Percentiles rank a stretch among this genome's conserved stretches.
phyloP scores from a whole-genome alignment of 2,329 filamentous ascomycete genomes.

The Ophiocordyceps camponoti-saundersi region DNA sequence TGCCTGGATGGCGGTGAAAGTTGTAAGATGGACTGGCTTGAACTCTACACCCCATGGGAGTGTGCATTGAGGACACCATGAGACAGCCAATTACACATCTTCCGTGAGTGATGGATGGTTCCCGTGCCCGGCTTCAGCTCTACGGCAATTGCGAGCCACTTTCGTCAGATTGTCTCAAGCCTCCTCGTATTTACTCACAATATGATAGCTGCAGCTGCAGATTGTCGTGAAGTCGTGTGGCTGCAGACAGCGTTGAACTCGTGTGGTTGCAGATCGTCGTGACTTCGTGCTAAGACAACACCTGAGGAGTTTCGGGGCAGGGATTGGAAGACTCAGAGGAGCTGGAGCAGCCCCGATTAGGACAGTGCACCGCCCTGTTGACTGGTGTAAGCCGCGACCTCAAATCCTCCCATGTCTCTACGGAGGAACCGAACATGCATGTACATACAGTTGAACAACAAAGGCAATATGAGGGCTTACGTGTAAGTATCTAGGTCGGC shows the following conservation, averaged over 20 bases:
- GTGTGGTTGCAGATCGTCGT: too few relatives aligned
- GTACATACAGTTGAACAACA: background rate
- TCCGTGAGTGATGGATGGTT: background rate
- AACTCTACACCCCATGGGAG: background rate
- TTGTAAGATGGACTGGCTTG: background rate
- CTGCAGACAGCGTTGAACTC: too few relatives aligned
- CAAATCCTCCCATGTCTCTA: too few relatives aligned
- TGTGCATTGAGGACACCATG: background rate
- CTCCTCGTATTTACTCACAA: background rate
- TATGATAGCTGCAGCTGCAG: background rate
- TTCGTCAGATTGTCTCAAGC: background rate
- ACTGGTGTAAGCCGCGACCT: too few relatives aligned
- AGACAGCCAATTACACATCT: background rate
- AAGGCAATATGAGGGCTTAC: background rate
- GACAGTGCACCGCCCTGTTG: too few relatives aligned
- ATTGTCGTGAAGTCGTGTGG: too few relatives aligned
- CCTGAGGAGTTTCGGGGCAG: background rate
- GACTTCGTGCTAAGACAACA: background rate
- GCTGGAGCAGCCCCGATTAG: background rate
- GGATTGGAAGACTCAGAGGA: background rate
- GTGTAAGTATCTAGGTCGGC: background rate
- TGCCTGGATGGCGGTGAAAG: background rate
- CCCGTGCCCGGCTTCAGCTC: background rate
- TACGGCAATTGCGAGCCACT: background rate
- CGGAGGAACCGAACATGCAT: too few relatives aligned